Evolutionary conservation across 176 grass and related monocot species (phyloP), one percentile per base, ranked within the genome.

Genomic region (Oryza meridionalis): DNA sequence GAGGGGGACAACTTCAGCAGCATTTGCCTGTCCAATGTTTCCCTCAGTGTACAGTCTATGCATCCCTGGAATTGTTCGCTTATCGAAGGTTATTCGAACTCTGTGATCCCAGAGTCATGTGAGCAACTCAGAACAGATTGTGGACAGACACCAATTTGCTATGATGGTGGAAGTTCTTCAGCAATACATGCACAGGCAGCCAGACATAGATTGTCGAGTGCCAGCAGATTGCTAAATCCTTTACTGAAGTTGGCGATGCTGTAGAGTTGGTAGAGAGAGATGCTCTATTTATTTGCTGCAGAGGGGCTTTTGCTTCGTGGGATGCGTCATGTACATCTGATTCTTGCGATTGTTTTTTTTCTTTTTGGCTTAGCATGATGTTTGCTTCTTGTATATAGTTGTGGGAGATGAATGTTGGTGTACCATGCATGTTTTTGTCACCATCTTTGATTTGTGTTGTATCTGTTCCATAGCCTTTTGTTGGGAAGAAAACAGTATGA

Each of bases 11-110:
- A 93, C 65, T 98, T 98, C 81, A 95, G 87, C 75, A 95, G 37
- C 79, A 98, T 98, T 49, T 98, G 93, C 78, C 82, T 98, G 77
- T 87, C 91, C 17, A 95, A 98, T 85, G 87, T 98, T 24, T 90
- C 87, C 17, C 90, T 98, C 33, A 63, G 42, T 27, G 96, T 95
- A 35, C 88, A 47, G 31, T 94, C 96, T 17, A 63, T 16, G 44
- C 83, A 88, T 76, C 93, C 93, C 33, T 98, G 96, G 96, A 95
- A 92, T 35, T 98, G 96, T 69, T 98, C 93, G 0, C 90, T 81
- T 61, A 87, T 98, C 19, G 66, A 98, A 69, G 96, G 96, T 9
- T 98, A 94, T 84, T 95, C 93, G 0, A 98, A 98, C 81, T 92
- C 43, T 3, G 96, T 98, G 59, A 86, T 82, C 50, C 96, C 96